These are phyloP conservation scores for Cyamopsis tetragonoloba DNA, from an alignment of 306 rosid species.

Conservation along the genomic window DNA sequence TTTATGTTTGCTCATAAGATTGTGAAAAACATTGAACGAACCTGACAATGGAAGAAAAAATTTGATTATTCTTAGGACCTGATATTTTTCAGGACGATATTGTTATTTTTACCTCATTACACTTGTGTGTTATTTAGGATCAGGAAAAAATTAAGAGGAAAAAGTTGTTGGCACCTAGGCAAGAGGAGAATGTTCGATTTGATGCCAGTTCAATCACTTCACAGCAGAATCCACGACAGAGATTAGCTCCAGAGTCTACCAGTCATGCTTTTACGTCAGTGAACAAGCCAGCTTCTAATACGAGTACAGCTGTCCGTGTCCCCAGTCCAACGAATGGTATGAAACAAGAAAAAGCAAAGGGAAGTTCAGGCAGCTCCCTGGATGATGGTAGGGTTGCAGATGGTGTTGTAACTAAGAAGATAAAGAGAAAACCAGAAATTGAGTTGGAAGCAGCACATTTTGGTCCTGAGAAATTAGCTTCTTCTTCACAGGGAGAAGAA, in stretches of 20 bases:
- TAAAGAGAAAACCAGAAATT: conserved; percentile 69
- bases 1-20: neutral
- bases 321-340: conserved; percentile 53
- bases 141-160: conserved; percentile 78
- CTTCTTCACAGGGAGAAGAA: conserved; percentile 67
- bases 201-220: conserved; percentile 45
- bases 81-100: neutral
- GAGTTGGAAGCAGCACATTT: conserved; percentile 57
- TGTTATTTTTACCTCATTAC: neutral
- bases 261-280: conserved; percentile 40
- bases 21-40: neutral
- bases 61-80: conserved; percentile 6
- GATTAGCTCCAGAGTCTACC: conserved; percentile 50
- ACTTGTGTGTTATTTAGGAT: conserved; percentile 43
- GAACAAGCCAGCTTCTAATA: conserved; percentile 44
- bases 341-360: conserved; percentile 72
- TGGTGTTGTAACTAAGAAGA: conserved; percentile 59
- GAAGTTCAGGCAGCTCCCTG: conserved; percentile 48
- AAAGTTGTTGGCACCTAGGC: conserved; percentile 56
- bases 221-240: conserved; percentile 59
- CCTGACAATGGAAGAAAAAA: conserved; percentile 4
- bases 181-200: conserved; percentile 52
- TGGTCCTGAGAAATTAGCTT: conserved; percentile 51
- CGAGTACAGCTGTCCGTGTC: conserved; percentile 38
- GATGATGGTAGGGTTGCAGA: conserved; percentile 63